Conservation (phyloP, 257 asterid species). For the Penstemon barbatus region DNA sequence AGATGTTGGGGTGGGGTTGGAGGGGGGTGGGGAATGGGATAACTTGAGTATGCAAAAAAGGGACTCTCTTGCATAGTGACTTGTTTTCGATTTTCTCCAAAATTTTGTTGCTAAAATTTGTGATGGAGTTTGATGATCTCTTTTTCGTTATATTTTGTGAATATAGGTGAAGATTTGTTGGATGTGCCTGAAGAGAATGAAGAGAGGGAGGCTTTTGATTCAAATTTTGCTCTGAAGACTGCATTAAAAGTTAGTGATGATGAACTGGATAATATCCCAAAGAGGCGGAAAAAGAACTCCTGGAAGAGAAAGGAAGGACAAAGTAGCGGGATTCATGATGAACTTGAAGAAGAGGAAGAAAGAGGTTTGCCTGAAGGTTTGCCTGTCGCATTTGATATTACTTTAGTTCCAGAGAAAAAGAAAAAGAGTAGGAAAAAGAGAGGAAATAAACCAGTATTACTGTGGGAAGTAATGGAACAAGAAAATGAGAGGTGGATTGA, state of each 20-base stretch:
- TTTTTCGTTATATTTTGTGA: constrained; percentile 15
- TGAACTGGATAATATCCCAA: constrained; percentile 28
- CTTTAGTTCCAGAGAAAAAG: constrained; percentile 28
- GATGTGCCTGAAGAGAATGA: constrained; percentile 25
- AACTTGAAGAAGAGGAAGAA: constrained; percentile 30
- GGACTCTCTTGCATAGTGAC: neutral
- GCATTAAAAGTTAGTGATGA: constrained; percentile 28
- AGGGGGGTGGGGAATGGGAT: neutral
- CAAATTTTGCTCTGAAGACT: constrained; percentile 20
- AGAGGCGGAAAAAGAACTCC: constrained; percentile 39
- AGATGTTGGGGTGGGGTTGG: no score
- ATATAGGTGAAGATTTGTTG: constrained; percentile 35
- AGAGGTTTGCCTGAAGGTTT: constrained; percentile 1
- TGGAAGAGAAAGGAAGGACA: constrained; percentile 21
- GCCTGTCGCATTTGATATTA: constrained; percentile 5
- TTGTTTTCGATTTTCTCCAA: neutral
- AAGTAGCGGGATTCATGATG: constrained; percentile 16
- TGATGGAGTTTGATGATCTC: neutral
- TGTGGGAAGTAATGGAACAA: constrained; percentile 79
- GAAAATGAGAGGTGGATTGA: constrained; percentile 68
- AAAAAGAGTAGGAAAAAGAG: constrained; percentile 51
- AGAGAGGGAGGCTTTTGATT: constrained; percentile 18
- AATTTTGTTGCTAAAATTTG: no score
- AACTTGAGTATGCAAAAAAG: neutral
- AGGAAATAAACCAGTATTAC: constrained; percentile 46